phyloP scores from a whole-genome alignment of 2,329 filamentous ascomycete genomes.

The Fusarium cyanostomum region DNA sequence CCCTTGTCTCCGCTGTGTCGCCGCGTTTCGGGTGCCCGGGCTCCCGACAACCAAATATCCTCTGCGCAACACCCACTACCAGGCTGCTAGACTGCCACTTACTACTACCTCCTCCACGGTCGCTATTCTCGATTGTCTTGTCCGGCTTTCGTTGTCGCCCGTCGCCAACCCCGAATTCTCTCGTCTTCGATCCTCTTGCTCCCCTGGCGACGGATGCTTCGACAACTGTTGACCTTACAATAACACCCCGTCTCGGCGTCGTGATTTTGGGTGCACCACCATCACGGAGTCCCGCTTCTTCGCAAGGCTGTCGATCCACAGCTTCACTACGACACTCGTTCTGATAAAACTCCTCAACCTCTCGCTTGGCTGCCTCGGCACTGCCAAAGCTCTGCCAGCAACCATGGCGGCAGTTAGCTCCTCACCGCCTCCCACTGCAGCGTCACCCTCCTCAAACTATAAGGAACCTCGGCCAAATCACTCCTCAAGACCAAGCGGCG shows the following conservation, averaged over 20 bases:
- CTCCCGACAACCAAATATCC: constrained; percentile 32
- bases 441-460: constrained; percentile 44
- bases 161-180: constrained; percentile 13
- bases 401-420: constrained; percentile 49
- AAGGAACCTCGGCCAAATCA: constrained; percentile 16
- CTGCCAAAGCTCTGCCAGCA: constrained; percentile 28
- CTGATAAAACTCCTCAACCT: constrained; percentile 12
- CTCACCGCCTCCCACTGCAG: constrained; percentile 47
- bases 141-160: constrained; percentile 3
- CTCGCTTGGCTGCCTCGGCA: constrained; percentile 24
- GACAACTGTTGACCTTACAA: constrained; percentile 3
- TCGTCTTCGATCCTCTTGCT: neutral
- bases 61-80: constrained; percentile 24
- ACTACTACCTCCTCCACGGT: constrained; percentile 25
- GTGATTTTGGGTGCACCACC: constrained; percentile 9
- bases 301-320: constrained; percentile 11
- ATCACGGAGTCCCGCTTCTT: constrained; percentile 3
- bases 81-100: constrained; percentile 23
- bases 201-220: constrained; percentile 10
- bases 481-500: constrained; percentile 35
- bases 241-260: neutral
- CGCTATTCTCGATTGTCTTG: constrained; percentile 11
- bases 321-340: constrained; percentile 15
- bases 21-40: constrained; percentile 36
- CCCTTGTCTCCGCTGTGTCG: constrained; percentile 29